phyloP scores from a whole-genome alignment of 768 basidiomycete genomes.

The Suillus brevipes region DNA sequence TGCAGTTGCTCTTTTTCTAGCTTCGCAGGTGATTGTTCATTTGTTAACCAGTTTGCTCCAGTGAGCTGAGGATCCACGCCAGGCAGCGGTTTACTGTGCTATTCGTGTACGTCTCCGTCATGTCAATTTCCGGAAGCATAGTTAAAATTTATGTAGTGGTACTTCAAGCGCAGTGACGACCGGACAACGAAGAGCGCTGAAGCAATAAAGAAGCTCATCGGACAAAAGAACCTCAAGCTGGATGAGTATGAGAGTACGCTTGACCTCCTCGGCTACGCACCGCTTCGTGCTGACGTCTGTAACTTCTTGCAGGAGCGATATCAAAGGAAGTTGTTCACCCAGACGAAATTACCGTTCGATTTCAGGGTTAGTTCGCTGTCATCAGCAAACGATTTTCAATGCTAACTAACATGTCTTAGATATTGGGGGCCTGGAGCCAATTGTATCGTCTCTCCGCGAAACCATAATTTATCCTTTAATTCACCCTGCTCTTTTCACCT shows the following conservation, averaged over 20 bases:
- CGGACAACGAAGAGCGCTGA: neutral
- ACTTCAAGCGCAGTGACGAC: conserved; percentile 1
- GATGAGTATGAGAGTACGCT: conserved; percentile 88
- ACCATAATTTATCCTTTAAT: conserved; percentile 94
- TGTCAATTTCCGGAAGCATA: neutral
- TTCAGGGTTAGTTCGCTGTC: conserved; percentile 54
- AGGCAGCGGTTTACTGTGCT: conserved; percentile 5
- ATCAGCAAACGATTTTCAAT: neutral
- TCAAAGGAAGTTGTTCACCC: conserved; percentile 86
- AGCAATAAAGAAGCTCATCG: conserved; percentile 24
- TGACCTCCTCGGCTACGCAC: neutral
- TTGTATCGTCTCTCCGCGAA: conserved; percentile 88
- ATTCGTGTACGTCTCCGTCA: neutral
- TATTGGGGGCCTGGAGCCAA: conserved; percentile 91
- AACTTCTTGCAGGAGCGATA: conserved; percentile 60
- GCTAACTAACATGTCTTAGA: conserved; percentile 41
- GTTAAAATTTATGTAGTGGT: neutral
- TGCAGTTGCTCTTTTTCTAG: conserved; percentile 4
- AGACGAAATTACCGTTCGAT: conserved; percentile 73
- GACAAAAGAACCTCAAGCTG: conserved; percentile 72
- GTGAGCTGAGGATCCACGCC: neutral
- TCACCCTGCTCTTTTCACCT: conserved; percentile 84
- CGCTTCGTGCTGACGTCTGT: neutral
- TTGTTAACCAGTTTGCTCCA: neutral
- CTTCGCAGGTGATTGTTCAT: conserved; percentile 1